Evolutionary conservation across 2,329 filamentous ascomycete species (phyloP).

Genomic region (Pezicula radicicola): DNA sequence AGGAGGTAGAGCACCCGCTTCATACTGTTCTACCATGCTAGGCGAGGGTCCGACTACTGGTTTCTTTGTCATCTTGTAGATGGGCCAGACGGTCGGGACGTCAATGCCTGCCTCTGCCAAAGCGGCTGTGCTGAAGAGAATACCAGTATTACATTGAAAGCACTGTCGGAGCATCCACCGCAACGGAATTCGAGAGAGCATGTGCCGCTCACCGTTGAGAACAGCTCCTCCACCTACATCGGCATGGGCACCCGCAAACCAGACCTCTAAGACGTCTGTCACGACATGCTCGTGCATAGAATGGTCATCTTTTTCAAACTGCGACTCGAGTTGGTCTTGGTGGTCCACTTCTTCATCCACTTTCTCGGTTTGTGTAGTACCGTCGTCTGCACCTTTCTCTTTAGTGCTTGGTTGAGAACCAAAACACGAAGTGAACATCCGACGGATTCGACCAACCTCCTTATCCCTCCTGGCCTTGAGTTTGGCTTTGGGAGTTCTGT

Average conservation of each 20-base stretch:
- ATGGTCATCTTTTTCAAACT: conserved; percentile 11
- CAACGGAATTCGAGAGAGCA: conserved; percentile 40
- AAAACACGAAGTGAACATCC: conserved; percentile 8
- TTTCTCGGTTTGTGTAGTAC: neutral
- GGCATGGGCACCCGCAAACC: conserved; percentile 39
- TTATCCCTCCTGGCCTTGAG: conserved; percentile 1
- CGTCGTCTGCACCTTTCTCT: neutral
- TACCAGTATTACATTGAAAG: conserved; percentile 43
- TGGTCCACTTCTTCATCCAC: conserved; percentile 16
- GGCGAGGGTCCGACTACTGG: conserved; percentile 33
- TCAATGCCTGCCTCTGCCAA: conserved; percentile 40
- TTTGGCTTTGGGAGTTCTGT: conserved; percentile 2
- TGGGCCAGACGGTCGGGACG: conserved; percentile 36
- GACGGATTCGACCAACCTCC: neutral
- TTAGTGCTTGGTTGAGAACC: neutral
- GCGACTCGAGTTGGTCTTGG: conserved; percentile 14
- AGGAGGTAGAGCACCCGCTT: conserved; percentile 28
- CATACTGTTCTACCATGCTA: conserved; percentile 32
- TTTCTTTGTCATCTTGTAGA: conserved; percentile 27
- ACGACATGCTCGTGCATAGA: conserved; percentile 11
- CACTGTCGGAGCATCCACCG: conserved; percentile 46
- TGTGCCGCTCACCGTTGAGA: conserved; percentile 36
- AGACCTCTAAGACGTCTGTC: conserved; percentile 44
- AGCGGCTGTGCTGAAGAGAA: conserved; percentile 35
- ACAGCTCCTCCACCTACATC: conserved; percentile 44